Evolutionary conservation across 1,284 basidiomycete genomes (phyloP), one percentile per base, ranked within the genome.

Genomic region (Trichosporon sp.): DNA sequence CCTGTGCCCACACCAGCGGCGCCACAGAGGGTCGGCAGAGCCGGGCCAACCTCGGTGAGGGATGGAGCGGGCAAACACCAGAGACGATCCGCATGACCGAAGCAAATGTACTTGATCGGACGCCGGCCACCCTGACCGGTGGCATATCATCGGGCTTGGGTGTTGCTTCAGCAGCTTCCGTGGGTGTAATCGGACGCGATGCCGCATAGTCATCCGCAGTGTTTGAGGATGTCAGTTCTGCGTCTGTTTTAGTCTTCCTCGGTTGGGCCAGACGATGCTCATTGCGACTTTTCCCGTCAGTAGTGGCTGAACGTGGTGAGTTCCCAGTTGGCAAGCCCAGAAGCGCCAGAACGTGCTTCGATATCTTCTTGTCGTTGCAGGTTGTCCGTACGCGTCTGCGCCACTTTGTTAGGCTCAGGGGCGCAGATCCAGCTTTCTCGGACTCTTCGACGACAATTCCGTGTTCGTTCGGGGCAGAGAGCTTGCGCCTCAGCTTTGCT

Each of bases 1-100:
- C 81, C 68, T 80, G 76, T 16, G 81, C 81, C 81, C 81, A 83
- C 8, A 83, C 80, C 0, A 78, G 80, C 4, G 81, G 79, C 40
- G 66, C 67, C 1, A 31, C 61, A 10, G 66, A 35, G 1, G 76
- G 76, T 5, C 65, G 48, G 11, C 54, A 32, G 19, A 16, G 7
- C n/a, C 48, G 32, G 31, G 26, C 31, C 10, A 16, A 8, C 19
- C 51, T 67, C 14, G 46, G 31, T 37, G 66, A 48, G 31, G 48
- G 31, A n/a, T 14, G 26, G n/a, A 61, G 37, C 21, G 63, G 63
- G 4, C 63, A n/a, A 12, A 69, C 40, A 11, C 67, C 71, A 2
- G 72, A 70, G 14, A 79, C 56, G 35, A 79, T 70, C 2, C 78
- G 72, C 21, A 80, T 66, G n/a, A 79, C 74, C 8, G 66, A 48